These are phyloP conservation scores for Tephrocybe sp. DNA, from an alignment of 768 basidiomycete genomes.

Conservation along the genomic window DNA sequence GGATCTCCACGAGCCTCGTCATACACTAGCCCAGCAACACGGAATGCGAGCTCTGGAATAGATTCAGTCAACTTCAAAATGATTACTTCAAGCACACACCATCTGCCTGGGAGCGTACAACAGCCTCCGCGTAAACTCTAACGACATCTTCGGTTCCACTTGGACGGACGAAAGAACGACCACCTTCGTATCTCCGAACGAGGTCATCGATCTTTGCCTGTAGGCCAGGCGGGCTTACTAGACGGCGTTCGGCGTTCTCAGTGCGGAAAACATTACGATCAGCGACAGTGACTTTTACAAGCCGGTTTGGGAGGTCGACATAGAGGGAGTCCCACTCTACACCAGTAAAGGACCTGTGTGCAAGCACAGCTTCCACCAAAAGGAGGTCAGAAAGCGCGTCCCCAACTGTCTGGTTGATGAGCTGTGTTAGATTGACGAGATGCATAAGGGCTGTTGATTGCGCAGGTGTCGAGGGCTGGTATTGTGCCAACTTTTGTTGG, in stretches of 20 bases:
- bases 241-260: constrained; percentile 87
- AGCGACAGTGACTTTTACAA: constrained; percentile 88
- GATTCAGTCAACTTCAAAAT: neutral
- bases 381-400: constrained; percentile 96
- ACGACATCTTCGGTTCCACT: constrained; percentile 99
- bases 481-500: constrained; percentile 52
- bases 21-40: constrained; percentile 82
- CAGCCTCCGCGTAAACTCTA: constrained; percentile 94
- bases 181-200: constrained; percentile 73
- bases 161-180: constrained; percentile 91
- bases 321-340: constrained; percentile 92
- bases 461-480: constrained; percentile 77
- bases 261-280: constrained; percentile 86
- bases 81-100: constrained; percentile 42
- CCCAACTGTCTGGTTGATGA: constrained; percentile 98
- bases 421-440: constrained; percentile 69
- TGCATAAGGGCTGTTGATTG: constrained; percentile 79
- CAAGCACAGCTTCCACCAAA: constrained; percentile 88
- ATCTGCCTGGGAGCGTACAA: constrained; percentile 68
- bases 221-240: constrained; percentile 76
- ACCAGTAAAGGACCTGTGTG: constrained; percentile 82
- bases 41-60: constrained; percentile 72
- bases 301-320: constrained; percentile 88
- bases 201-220: constrained; percentile 83
- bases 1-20: constrained; percentile 82